Conservation (phyloP, 164 flowering plant genomes). For the Sextonia rubra region DNA sequence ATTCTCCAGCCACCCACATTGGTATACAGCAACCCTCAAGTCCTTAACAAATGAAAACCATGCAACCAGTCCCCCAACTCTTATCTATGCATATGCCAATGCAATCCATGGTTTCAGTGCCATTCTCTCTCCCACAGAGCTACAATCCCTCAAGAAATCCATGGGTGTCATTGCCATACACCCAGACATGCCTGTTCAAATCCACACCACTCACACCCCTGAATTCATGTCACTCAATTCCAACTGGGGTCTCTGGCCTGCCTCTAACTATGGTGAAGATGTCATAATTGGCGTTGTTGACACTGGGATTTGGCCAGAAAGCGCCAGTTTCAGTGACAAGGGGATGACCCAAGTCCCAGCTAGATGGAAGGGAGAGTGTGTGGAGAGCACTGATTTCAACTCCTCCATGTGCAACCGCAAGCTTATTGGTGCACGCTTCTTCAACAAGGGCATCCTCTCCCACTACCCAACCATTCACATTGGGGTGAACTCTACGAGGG, state of each 20-base stretch:
- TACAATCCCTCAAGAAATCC: slow-evolving; percentile 20
- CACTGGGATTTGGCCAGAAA: slow-evolving; percentile 43
- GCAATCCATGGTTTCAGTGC: slow-evolving; percentile 53
- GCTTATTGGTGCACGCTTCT: slow-evolving; percentile 38
- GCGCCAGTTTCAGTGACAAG: slow-evolving; percentile 32
- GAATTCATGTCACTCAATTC: slow-evolving; percentile 46
- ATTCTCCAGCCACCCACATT: slow-evolving; percentile 30
- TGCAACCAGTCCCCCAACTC: neutral
- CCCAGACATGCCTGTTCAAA: slow-evolving; percentile 20
- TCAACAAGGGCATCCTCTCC: slow-evolving; percentile 30
- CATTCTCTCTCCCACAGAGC: slow-evolving; percentile 5
- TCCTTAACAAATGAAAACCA: slow-evolving; percentile 18
- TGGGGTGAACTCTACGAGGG: slow-evolving; percentile 31
- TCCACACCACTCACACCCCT: slow-evolving; percentile 50
- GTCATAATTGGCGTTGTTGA: slow-evolving; percentile 34
- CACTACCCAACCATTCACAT: slow-evolving; percentile 7
- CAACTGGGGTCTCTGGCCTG: slow-evolving; percentile 20
- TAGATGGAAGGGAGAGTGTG: slow-evolving; percentile 40
- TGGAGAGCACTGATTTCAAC: slow-evolving; percentile 27
- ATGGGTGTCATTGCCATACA: slow-evolving; percentile 30
- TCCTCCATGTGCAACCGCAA: slow-evolving; percentile 38
- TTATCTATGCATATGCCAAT: slow-evolving; percentile 36
- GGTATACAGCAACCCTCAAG: slow-evolving; percentile 35
- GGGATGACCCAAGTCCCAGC: slow-evolving; percentile 37
- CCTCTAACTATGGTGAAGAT: slow-evolving; percentile 18